phyloP scores from a whole-genome alignment of 2,329 filamentous ascomycete species.

The Fusarium austroafricanum region DNA sequence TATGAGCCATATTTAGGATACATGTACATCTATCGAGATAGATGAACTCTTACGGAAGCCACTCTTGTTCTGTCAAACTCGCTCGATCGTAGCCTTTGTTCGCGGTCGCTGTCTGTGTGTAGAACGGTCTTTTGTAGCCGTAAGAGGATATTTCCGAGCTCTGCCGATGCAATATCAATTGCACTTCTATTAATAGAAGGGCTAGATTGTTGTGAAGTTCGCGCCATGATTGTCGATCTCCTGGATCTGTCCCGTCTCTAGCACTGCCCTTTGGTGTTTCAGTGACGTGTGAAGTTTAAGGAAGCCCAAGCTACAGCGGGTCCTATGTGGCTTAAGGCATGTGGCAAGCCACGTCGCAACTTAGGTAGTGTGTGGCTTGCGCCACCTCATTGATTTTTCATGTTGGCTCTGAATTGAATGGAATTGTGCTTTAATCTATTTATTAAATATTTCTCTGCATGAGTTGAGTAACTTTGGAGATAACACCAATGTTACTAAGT shows the following conservation, averaged over 20 bases:
- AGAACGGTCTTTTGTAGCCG: constrained; percentile 75
- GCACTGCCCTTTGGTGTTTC: constrained; percentile 30
- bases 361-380: too few species aligned
- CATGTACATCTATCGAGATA: background rate
- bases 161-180: constrained; percentile 50
- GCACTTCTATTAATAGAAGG: constrained; percentile 33
- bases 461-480: too few species aligned
- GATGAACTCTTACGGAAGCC: constrained; percentile 52
- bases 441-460: background rate
- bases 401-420: background rate
- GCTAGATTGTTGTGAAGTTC: constrained; percentile 37
- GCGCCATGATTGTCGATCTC: constrained; percentile 45
- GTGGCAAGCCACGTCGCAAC: constrained; percentile 42
- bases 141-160: constrained; percentile 73
- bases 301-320: constrained; percentile 33
- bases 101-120: constrained; percentile 68
- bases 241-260: background rate
- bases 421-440: background rate
- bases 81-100: constrained; percentile 67
- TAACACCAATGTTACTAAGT: too few species aligned
- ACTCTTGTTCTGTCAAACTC: constrained; percentile 70
- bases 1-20: constrained; percentile 47
- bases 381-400: background rate
- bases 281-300: constrained; percentile 47
- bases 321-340: constrained; percentile 44